phyloP scores from a whole-genome alignment of 164 flowering plant species.

The Taxillus chinensis region DNA sequence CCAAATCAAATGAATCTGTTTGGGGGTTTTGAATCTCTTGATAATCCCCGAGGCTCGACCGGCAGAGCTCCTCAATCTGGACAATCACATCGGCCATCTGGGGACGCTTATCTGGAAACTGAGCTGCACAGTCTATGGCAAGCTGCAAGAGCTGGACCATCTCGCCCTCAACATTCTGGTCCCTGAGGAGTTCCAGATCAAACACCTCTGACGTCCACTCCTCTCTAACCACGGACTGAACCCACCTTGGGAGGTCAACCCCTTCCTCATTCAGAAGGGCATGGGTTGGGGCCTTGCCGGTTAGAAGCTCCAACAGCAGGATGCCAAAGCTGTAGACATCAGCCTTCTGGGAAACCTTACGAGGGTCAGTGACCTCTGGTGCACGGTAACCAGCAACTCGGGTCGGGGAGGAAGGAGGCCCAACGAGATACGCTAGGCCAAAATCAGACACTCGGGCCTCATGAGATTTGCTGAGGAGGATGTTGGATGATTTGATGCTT shows the following conservation, averaged over 20 bases:
- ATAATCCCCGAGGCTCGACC: constrained; percentile 16
- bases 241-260: constrained; percentile 88
- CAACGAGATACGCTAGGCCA: constrained; percentile 66
- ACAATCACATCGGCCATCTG: constrained; percentile 30
- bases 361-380: constrained; percentile 76
- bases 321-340: constrained; percentile 91
- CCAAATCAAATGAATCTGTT: too few relatives aligned
- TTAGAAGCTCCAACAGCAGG: constrained; percentile 70
- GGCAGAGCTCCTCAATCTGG: constrained; percentile 29
- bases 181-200: constrained; percentile 64
- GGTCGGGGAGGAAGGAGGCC: constrained; percentile 48
- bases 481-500: constrained; percentile 72
- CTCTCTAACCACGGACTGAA: constrained; percentile 68
- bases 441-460: constrained; percentile 68
- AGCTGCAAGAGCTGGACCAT: constrained; percentile 85
- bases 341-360: constrained; percentile 69
- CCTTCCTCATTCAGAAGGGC: constrained; percentile 67
- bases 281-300: constrained; percentile 77
- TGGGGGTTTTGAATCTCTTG: background rate
- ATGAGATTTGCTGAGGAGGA: constrained; percentile 54
- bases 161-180: constrained; percentile 66
- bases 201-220: constrained; percentile 91
- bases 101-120: constrained; percentile 46
- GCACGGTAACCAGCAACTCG: constrained; percentile 73
- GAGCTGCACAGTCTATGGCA: constrained; percentile 60